Evolutionary conservation across 2,329 filamentous ascomycete genomes (phyloP).

Genomic region (Zymoseptoria crescenta): DNA sequence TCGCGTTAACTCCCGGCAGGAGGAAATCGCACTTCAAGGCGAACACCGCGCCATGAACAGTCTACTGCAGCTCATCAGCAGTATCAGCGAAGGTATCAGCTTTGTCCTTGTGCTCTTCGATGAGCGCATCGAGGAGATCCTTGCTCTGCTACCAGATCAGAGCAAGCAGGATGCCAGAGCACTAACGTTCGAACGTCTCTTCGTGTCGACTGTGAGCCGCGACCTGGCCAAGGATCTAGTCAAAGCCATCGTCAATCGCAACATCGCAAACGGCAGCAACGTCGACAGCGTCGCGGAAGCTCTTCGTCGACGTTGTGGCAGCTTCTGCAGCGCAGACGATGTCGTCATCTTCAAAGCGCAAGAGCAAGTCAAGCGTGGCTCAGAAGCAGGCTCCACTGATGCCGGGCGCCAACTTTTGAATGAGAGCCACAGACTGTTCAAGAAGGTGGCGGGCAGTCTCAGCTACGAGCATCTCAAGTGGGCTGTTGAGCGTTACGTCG

Average conservation of each 20-base stretch:
- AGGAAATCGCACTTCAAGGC: constrained; percentile 84
- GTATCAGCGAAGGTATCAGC: constrained; percentile 92
- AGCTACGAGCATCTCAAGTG: constrained; percentile 65
- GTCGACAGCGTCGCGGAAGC: constrained; percentile 96
- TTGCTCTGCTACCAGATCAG: constrained; percentile 62
- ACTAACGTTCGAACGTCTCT: constrained; percentile 81
- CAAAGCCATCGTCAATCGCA: constrained; percentile 95
- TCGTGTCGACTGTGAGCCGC: constrained; percentile 69
- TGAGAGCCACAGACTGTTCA: constrained; percentile 81
- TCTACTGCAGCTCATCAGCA: constrained; percentile 74
- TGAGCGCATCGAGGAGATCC: constrained; percentile 83
- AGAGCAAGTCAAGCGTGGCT: constrained; percentile 82
- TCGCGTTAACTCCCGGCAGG: constrained; percentile 70
- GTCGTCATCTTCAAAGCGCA: constrained; percentile 98
- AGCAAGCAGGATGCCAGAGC: constrained; percentile 62
- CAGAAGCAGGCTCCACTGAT: constrained; percentile 66
- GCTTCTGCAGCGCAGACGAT: constrained; percentile 95
- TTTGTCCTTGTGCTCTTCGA: constrained; percentile 94
- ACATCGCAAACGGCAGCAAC: constrained; percentile 93
- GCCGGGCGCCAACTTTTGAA: constrained; percentile 71
- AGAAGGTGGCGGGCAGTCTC: constrained; percentile 77
- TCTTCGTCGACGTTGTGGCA: constrained; percentile 83
- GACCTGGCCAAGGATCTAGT: constrained; percentile 90
- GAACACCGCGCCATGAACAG: constrained; percentile 90
- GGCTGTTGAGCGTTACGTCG: constrained; percentile 71